Base-by-base conservation (phyloP, 495 filamentous ascomycete species). In the Haplographium delicatum region DNA sequence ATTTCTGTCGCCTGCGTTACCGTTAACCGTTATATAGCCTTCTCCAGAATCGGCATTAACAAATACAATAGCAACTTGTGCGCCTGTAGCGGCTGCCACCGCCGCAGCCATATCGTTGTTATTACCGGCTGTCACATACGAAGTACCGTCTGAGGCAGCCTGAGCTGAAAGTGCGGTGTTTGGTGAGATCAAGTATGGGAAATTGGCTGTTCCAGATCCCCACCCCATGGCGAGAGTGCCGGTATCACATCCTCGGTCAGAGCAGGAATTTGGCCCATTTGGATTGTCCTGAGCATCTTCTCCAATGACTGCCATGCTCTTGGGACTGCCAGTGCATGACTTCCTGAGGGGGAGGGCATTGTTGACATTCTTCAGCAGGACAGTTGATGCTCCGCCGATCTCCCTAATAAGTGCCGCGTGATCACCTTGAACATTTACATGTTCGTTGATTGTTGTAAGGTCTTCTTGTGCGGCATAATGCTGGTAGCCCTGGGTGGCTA, bases 221-320 rank as follows among this genome's bases (percentile, higher is more conserved):
- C 91, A 98, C 40, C 81, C 91, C 84, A 95, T 91, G 24, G 86
- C 93, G 24, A 96, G 74, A 5, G 91, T 96, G 33, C 91, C 91
- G 34, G 81, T 79, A 62, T 89, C 73, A 53, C 93, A 96, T n/a
- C 85, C 82, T 31, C 86, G 81, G 67, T 98, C 88, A 31, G 58
- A 25, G 62, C 90, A 96, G 18, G 85, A 82, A 63, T 98, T 96
- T 15, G 89, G 86, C n/a, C 93, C 93, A 25, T 72, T 70, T 0
- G 78, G 73, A 57, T 87, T 91, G 7, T 80, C 79, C 3, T 83
- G 87, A 16, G 91, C 91, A 59, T 96, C 91, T 31, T 87, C 81
- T 19, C 94, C 89, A 53, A 96, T 78, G n/a, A 97, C 79, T 9
- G 78, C 88, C 15, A 91, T 77, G 43, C 85, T 82, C 49, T 76